Base-by-base conservation (phyloP, 768 basidiomycete species). In the Lentinula guzmanii region DNA sequence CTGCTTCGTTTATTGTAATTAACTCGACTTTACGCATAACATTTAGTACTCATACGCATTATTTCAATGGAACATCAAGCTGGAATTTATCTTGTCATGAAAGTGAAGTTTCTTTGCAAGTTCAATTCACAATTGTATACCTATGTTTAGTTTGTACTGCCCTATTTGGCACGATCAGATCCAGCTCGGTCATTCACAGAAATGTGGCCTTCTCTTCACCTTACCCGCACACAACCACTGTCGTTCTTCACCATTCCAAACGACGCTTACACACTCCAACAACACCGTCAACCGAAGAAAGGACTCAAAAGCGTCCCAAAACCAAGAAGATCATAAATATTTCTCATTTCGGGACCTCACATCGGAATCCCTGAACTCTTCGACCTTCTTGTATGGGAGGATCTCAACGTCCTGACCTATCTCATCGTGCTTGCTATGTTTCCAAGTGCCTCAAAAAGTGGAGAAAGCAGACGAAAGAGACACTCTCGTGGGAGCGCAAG, bases 241-340 rank as follows among this genome's bases (percentile, higher is more conserved):
- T 21, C 2, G 35, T 24, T 21, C 34, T 35, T 39, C 35, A 11
- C 24, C 3, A 10, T 54, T 21, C 7, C 37, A 10, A 24, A 52
- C 37, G 16, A 21, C 18, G 37, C 5, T 39, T 8, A n/a, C 2
- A n/a, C 13, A 9, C 2, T 3, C 16, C 24, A 16, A 21, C 5
- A 16, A 21, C 9, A 18, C 53, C 11, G 37, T 2, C 3, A 3
- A n/a, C 18, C 52, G 13, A 54, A 39, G 21, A 54, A 18, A 54
- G 52, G 9, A 10, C 24, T 28, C 13, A 37, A 75, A 87, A 87
- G 84, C 79, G 80, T 86, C 72, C 72, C 70, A 80, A 77, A 91
- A 85, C 80, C 75, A 74, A 55, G 64, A 80, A 90, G 87, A 87
- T 87, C 86, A 74, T 72, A 65, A 13, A 13, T 8, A 39, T 39